Conservation (phyloP, 768 basidiomycete species). For the Tylopilus rubrobrunneus region DNA sequence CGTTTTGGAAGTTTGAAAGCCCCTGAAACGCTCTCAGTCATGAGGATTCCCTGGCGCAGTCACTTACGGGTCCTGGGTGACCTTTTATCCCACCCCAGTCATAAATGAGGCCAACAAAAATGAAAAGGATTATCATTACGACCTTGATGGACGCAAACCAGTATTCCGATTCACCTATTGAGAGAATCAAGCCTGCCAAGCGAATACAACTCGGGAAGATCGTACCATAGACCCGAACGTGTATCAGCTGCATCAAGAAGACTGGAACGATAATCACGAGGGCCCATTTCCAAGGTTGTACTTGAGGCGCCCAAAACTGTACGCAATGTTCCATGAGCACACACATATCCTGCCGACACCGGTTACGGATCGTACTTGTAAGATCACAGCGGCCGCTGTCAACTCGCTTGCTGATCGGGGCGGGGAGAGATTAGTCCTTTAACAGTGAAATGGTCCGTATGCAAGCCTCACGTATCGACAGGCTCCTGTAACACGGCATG, state of each 20-base stretch:
- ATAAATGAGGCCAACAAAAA: constrained; percentile 58
- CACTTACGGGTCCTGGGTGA: constrained; percentile 53
- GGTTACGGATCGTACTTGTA: constrained; percentile 32
- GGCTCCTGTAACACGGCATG: constrained; percentile 26
- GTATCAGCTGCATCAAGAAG: constrained; percentile 51
- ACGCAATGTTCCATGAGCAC: neutral
- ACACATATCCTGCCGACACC: neutral
- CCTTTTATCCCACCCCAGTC: constrained; percentile 58
- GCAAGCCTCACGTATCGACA: constrained; percentile 35
- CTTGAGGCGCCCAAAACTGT: constrained; percentile 43
- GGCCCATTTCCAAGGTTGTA: constrained; percentile 54
- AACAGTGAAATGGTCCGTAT: neutral
- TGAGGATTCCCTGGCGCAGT: neutral
- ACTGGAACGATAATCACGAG: constrained; percentile 52
- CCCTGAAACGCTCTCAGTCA: constrained; percentile 36
- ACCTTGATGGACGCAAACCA: constrained; percentile 67
- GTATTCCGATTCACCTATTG: constrained; percentile 54
- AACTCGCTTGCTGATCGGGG: constrained; percentile 46
- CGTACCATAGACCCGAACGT: constrained; percentile 53
- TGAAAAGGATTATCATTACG: constrained; percentile 56
- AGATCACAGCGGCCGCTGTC: constrained; percentile 53
- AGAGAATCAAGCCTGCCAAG: neutral
- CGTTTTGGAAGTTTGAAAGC: constrained; percentile 45
- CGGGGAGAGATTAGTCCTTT: constrained; percentile 8
- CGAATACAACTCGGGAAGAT: neutral